These are phyloP conservation scores for Handroanthus guayacan DNA, from an alignment of 257 asterid genomes.

Conservation along the genomic window DNA sequence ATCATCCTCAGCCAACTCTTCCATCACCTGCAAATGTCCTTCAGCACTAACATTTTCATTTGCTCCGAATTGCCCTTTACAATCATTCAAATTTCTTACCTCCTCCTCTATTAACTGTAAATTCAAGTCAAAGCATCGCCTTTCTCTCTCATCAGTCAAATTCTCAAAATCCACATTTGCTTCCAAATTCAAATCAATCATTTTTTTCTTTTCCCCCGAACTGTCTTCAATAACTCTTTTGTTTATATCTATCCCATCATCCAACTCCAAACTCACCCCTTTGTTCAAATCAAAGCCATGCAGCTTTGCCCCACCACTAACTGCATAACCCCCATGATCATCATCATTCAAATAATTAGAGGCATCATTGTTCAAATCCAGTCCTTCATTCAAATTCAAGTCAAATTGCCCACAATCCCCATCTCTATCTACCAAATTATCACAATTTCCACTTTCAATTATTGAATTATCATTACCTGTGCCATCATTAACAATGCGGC, in stretches of 20 bases:
- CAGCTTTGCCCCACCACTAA: slow-evolving; percentile 51
- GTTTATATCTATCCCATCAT: slow-evolving; percentile 37
- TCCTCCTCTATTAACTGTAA: slow-evolving; percentile 68
- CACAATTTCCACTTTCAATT: slow-evolving; percentile 39
- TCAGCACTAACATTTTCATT: slow-evolving; percentile 36
- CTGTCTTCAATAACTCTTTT: slow-evolving; percentile 35
- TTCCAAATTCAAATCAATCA: slow-evolving; percentile 80
- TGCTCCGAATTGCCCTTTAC: slow-evolving; percentile 35
- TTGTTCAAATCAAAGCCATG: slow-evolving; percentile 64
- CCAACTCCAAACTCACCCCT: slow-evolving; percentile 46
- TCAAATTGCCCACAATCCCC: slow-evolving; percentile 45
- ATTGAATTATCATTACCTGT: slow-evolving; percentile 32
- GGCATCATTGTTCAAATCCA: slow-evolving; percentile 54
- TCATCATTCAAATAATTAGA: slow-evolving; percentile 44
- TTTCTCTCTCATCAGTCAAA: slow-evolving; percentile 43
- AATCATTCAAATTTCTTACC: slow-evolving; percentile 44
- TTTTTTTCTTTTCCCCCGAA: slow-evolving; percentile 37
- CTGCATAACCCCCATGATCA: slow-evolving; percentile 44
- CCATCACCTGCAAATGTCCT: slow-evolving; percentile 37
- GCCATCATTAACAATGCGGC: slow-evolving; percentile 51
- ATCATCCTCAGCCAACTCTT: slow-evolving; percentile 41
- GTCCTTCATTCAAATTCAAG: slow-evolving; percentile 56
- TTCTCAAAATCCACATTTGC: slow-evolving; percentile 53
- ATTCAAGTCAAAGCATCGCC: slow-evolving; percentile 77
- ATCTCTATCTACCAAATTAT: slow-evolving; percentile 37